Evolutionary conservation across 306 rosid species (phyloP).

Genomic region (Morella rubra): DNA sequence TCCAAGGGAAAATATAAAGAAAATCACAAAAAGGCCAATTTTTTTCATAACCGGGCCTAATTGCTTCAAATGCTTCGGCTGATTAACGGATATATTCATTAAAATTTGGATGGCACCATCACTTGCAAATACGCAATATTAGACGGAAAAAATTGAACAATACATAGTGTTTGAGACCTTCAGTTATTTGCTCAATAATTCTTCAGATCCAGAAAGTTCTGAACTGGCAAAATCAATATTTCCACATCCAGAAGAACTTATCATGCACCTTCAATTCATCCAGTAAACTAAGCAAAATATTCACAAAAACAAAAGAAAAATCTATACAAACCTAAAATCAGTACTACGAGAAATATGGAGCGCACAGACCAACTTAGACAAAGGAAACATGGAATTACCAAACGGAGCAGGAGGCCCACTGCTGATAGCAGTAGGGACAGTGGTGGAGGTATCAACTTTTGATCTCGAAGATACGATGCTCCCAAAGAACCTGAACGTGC

Average conservation of each 20-base stretch:
- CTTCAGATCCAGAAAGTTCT: constrained; percentile 23
- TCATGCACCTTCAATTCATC: constrained; percentile 21
- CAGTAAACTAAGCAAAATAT: constrained; percentile 5
- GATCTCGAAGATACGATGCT: constrained; percentile 83
- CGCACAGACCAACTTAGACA: constrained; percentile 16
- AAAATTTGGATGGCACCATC: not conserved
- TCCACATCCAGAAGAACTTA: constrained; percentile 1
- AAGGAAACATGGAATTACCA: constrained; percentile 47
- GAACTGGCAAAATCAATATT: not conserved
- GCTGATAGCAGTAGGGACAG: too few relatives aligned
- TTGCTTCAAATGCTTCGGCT: not conserved
- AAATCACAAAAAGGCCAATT: not conserved
- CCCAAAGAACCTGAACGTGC: constrained; percentile 51
- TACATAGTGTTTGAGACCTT: constrained; percentile 7
- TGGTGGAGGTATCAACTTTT: constrained; percentile 67
- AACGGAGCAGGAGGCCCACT: constrained; percentile 50
- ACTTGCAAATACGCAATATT: not conserved
- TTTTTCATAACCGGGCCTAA: not conserved
- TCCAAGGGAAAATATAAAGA: not conserved
- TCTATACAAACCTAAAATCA: constrained; percentile 20
- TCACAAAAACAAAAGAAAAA: not conserved
- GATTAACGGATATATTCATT: not conserved
- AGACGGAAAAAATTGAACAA: constrained; percentile 13
- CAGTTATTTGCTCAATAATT: constrained; percentile 15
- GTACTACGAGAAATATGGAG: constrained; percentile 12